Evolutionary conservation across 2,329 filamentous ascomycete genomes (phyloP).

Genomic region (Pseudocercospora musae): DNA sequence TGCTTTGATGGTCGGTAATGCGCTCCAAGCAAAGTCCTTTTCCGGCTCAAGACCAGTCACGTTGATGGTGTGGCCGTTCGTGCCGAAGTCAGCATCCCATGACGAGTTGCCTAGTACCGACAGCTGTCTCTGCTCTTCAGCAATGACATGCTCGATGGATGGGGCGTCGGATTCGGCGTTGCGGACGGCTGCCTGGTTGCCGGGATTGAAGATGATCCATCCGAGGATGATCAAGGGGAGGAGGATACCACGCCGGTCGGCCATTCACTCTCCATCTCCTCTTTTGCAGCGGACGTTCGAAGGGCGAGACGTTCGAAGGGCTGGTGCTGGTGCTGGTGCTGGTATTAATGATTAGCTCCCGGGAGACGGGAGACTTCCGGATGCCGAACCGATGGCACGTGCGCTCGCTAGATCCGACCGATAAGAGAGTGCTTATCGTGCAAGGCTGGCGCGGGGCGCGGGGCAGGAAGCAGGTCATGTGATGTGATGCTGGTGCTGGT

Average conservation of each 20-base stretch:
- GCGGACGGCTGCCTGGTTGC: constrained; percentile 37
- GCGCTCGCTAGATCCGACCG: not conserved
- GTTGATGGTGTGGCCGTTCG: constrained; percentile 44
- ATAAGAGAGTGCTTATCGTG: not conserved
- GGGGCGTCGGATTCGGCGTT: constrained; percentile 39
- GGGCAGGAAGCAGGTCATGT: not conserved
- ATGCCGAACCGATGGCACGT: not conserved
- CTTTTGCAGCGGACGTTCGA: not conserved
- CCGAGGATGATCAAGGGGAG: constrained; percentile 50
- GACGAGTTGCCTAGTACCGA: constrained; percentile 49
- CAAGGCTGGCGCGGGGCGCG: not conserved
- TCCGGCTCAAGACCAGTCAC: constrained; percentile 72
- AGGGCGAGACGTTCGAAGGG: constrained; percentile 8
- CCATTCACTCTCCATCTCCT: constrained; percentile 31
- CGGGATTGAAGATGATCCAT: constrained; percentile 51
- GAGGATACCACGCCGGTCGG: constrained; percentile 46
- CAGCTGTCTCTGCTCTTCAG: constrained; percentile 51
- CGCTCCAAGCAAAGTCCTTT: constrained; percentile 75
- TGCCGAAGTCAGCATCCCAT: constrained; percentile 50
- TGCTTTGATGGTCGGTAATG: constrained; percentile 64
- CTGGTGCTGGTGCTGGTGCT: no score
- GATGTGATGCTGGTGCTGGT: no score
- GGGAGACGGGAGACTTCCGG: no score
- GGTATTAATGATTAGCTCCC: no score
- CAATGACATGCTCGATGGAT: constrained; percentile 49